Percentiles rank a stretch among this genome's conserved stretches.
Conservation (phyloP, 176 grass and related monocot genomes). For the Cocos nucifera region DNA sequence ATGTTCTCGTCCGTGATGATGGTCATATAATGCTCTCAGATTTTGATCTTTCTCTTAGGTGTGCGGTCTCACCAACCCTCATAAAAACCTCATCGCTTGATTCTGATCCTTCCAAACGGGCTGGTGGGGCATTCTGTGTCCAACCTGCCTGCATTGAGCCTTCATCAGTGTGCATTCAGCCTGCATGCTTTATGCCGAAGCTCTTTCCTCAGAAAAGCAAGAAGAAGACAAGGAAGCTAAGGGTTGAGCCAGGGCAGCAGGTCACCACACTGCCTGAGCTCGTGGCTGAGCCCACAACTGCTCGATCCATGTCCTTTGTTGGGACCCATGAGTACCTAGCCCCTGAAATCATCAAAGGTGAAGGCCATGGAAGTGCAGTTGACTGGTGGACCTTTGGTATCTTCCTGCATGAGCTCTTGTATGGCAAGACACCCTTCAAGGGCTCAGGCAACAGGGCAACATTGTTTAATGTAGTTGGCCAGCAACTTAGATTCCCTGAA, state of each 20-base stretch:
- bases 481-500: conserved; percentile 60
- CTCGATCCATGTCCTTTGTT: conserved; percentile 61
- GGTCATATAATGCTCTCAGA: conserved; percentile 71
- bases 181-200: conserved; percentile 62
- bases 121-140: conserved; percentile 22
- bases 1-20: conserved; percentile 52
- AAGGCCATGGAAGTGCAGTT: conserved; percentile 67
- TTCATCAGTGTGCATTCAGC: conserved; percentile 40
- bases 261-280: conserved; percentile 33
- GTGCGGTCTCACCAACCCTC: conserved; percentile 46
- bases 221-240: conserved; percentile 33
- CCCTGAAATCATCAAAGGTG: conserved; percentile 67
- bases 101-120: conserved; percentile 12
- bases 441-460: conserved; percentile 56
- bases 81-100: conserved; percentile 21
- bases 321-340: conserved; percentile 63
- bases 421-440: conserved; percentile 68
- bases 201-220: conserved; percentile 41
- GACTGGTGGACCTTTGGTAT: conserved; percentile 75
- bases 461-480: conserved; percentile 63
- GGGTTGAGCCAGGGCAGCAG: conserved; percentile 8
- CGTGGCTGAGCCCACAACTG: conserved; percentile 48
- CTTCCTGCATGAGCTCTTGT: conserved; percentile 68
- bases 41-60: conserved; percentile 60
- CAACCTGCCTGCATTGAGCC: conserved; percentile 33